Evolutionary conservation across 169 alveolate species (phyloP).

Genomic region (Besnoitia besnoiti): DNA sequence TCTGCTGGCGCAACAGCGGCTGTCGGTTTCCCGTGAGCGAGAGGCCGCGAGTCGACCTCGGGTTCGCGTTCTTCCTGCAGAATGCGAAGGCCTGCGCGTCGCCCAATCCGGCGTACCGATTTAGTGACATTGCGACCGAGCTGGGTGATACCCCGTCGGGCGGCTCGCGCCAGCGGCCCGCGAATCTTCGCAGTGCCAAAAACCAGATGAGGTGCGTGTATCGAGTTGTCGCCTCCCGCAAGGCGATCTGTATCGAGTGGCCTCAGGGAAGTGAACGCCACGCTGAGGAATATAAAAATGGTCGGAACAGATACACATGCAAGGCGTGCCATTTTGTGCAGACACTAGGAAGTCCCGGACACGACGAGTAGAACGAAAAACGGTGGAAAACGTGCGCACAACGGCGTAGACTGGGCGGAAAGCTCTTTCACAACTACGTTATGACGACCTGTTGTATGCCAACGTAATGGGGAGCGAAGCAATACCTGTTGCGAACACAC

Average conservation of each 20-base stretch:
- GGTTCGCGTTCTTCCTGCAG: not conserved
- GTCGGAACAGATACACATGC: not conserved
- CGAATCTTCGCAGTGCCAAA: not conserved
- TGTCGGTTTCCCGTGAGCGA: not conserved
- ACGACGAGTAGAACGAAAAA: not conserved
- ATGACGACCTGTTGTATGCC: too few relatives aligned
- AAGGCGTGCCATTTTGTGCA: constrained; percentile 7
- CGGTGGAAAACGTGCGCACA: not conserved
- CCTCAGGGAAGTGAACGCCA: not conserved
- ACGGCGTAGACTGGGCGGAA: not conserved
- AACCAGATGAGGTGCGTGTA: not conserved
- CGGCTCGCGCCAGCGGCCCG: constrained; percentile 29
- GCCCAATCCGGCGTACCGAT: constrained; percentile 14
- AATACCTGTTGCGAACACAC: too few relatives aligned
- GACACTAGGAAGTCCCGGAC: not conserved
- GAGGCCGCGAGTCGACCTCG: not conserved
- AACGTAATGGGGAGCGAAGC: too few relatives aligned
- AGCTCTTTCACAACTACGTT: not conserved
- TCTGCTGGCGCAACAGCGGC: not conserved
- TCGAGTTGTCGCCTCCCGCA: not conserved
- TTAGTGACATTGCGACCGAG: constrained; percentile 17
- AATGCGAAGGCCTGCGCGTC: constrained; percentile 10
- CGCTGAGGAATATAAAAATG: not conserved
- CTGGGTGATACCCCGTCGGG: not conserved
- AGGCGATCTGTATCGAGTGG: constrained; percentile 4